A percentile compares a stretch with the other conserved stretches of the same genome.
These are phyloP conservation scores for Draba incana DNA, from an alignment of 345 rosid species.

Conservation along the genomic window DNA sequence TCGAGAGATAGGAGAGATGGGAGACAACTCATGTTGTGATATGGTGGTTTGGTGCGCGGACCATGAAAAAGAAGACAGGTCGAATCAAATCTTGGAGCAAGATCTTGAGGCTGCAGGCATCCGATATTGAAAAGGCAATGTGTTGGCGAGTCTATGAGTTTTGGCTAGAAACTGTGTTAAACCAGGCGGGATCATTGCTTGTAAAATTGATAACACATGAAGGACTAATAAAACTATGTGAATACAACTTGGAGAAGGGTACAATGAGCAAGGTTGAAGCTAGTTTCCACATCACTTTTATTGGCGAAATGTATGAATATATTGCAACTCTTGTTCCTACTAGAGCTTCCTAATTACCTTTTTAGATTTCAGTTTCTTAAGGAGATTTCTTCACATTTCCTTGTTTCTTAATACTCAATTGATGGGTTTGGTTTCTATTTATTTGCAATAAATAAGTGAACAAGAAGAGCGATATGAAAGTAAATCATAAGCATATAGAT, in stretches of 20 bases:
- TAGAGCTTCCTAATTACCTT: not conserved
- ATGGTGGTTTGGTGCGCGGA: no score
- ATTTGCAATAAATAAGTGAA: constrained; percentile 1
- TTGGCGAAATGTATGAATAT: not conserved
- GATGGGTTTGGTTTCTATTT: not conserved
- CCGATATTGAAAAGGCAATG: no score
- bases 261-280: not conserved
- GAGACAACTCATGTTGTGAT: not conserved
- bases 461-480: not conserved
- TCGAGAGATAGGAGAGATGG: not conserved
- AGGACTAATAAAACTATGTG: no score
- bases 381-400: not conserved
- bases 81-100: no score
- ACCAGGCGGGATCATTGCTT: no score
- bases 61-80: no score
- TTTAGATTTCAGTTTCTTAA: no score
- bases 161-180: no score
- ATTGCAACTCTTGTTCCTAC: constrained; percentile 7
- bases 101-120: no score
- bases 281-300: not conserved
- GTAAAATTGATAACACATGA: no score
- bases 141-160: no score
- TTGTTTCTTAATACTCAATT: not conserved
- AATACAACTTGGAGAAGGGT: no score
- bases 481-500: not conserved